These are phyloP conservation scores for Volvox africanus DNA, from an alignment of 139 green algal species.

Conservation along the genomic window DNA sequence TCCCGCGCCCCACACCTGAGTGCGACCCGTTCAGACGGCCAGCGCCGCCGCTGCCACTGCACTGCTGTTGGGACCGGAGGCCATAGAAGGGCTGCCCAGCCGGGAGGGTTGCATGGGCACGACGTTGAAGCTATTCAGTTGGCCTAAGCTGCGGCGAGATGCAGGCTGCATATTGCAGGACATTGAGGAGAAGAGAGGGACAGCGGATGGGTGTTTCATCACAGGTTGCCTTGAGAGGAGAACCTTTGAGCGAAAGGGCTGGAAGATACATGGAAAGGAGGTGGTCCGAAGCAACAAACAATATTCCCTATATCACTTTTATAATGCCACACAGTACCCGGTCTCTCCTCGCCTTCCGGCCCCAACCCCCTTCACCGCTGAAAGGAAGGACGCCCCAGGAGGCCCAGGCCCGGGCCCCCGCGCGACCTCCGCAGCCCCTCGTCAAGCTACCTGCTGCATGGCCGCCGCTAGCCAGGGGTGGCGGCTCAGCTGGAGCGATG, in stretches of 20 bases:
- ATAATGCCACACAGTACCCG: too few species aligned
- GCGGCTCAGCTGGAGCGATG: neutral
- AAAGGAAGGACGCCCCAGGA: too few species aligned
- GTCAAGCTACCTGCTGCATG: neutral
- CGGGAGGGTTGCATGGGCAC: neutral
- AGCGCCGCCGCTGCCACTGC: neutral
- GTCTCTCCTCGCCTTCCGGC: too few species aligned
- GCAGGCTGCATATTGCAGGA: neutral
- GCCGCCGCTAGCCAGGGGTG: slow-evolving; percentile 29
- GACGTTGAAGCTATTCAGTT: neutral
- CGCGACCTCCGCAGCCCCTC: too few species aligned
- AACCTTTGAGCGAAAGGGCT: too few species aligned
- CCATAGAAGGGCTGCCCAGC: slow-evolving; percentile 2
- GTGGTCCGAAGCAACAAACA: too few species aligned
- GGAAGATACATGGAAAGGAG: too few species aligned
- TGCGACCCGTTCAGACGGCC: neutral
- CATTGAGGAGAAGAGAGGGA: neutral
- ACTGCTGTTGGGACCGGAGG: neutral
- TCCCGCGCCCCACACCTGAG: too few species aligned
- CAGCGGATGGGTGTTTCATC: neutral
- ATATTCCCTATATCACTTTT: too few species aligned
- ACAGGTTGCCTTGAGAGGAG: too few species aligned
- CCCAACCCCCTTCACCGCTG: too few species aligned
- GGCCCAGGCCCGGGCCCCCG: too few species aligned
- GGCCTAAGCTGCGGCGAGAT: neutral